These are phyloP conservation scores for Areca catechu DNA, from an alignment of 176 grass and related monocot species.

Conservation along the genomic window DNA sequence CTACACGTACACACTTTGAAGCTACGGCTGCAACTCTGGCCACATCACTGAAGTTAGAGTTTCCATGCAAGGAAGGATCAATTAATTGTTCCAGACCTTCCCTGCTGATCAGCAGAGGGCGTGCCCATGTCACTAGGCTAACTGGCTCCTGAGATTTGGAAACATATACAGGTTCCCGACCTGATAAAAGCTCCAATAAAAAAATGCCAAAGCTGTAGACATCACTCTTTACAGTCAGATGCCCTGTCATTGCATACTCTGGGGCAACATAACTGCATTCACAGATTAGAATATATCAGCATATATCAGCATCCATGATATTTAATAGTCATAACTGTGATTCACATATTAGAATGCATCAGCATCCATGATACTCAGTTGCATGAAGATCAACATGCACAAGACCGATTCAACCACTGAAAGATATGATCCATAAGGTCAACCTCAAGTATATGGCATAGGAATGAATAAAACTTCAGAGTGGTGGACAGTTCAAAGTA, in stretches of 20 bases:
- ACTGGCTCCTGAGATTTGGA: slow-evolving; percentile 58
- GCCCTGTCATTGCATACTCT: slow-evolving; percentile 99
- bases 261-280: slow-evolving; percentile 83
- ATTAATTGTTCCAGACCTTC: slow-evolving; percentile 74
- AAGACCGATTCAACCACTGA: too few species aligned
- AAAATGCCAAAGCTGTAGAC: slow-evolving; percentile 97
- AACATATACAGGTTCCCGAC: slow-evolving; percentile 78
- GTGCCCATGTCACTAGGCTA: slow-evolving; percentile 91
- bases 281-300: not conserved
- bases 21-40: slow-evolving; percentile 97
- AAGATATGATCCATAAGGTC: too few species aligned
- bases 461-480: too few species aligned
- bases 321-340: too few species aligned
- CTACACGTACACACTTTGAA: slow-evolving; percentile 63
- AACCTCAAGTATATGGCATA: too few species aligned
- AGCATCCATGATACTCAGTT: too few species aligned
- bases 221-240: slow-evolving; percentile 89
- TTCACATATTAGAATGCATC: too few species aligned
- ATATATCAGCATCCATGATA: too few species aligned
- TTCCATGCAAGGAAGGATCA: slow-evolving; percentile 57
- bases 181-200: slow-evolving; percentile 89
- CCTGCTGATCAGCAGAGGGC: slow-evolving; percentile 55
- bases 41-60: slow-evolving; percentile 77
- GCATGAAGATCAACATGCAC: too few species aligned
- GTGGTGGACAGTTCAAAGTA: too few species aligned